Conservation (phyloP, 768 basidiomycete species). For the Tulasnella sp. region DNA sequence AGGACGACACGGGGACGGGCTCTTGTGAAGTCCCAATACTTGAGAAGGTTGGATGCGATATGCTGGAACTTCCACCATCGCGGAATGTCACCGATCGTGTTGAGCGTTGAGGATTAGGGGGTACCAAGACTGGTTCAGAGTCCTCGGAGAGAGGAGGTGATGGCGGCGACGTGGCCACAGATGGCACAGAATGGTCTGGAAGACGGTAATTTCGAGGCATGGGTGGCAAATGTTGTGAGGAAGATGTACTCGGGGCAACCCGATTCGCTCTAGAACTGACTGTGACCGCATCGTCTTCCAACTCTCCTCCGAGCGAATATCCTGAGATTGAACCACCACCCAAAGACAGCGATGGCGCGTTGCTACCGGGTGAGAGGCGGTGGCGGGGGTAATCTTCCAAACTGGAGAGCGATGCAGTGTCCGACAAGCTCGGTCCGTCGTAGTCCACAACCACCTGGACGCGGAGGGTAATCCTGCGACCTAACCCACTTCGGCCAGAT, state of each 20-base stretch:
- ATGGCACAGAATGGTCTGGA: conserved; percentile 12
- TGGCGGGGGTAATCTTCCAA: conserved; percentile 47
- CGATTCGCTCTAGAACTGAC: conserved; percentile 45
- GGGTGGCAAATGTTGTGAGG: conserved; percentile 8
- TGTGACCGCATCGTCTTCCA: conserved; percentile 63
- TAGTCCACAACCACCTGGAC: conserved; percentile 75
- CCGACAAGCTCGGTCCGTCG: conserved; percentile 82
- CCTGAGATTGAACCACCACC: background rate
- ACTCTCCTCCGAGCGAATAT: conserved; percentile 23
- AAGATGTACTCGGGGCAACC: conserved; percentile 1
- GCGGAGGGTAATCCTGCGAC: conserved; percentile 60
- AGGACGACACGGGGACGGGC: background rate
- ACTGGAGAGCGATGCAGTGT: conserved; percentile 71
- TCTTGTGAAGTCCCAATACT: background rate
- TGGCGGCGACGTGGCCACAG: conserved; percentile 11
- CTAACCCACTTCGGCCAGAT: conserved; percentile 37
- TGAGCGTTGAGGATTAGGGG: background rate
- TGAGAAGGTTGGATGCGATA: background rate
- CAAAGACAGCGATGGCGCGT: background rate
- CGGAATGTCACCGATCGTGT: background rate
- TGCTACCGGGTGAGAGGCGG: conserved; percentile 1
- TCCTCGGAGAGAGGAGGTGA: conserved; percentile 14
- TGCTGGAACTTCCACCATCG: background rate
- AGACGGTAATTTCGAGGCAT: conserved; percentile 14
- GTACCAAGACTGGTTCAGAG: background rate